Conservation (phyloP, 495 filamentous ascomycete species). For the Penicillium steckii region DNA sequence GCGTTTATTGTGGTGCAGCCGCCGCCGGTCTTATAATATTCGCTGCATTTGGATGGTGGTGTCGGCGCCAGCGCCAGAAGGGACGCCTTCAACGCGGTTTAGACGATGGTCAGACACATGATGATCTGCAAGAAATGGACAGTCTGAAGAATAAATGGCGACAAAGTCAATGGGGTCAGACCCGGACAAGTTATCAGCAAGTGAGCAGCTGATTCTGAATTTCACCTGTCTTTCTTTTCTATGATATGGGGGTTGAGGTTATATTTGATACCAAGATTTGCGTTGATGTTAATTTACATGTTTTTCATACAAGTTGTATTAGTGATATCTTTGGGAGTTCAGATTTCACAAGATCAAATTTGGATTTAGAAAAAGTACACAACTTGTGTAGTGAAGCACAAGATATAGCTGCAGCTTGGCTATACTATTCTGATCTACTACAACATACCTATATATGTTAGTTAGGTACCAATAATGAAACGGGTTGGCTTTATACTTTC, state of each 20-base stretch:
- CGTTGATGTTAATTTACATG: background rate
- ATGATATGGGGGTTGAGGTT: background rate
- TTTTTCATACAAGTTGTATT: background rate
- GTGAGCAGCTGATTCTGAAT: background rate
- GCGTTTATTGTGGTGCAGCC: slow-evolving; percentile 14
- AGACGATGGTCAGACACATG: slow-evolving; percentile 8
- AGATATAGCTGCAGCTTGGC: no score
- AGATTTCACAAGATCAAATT: no score
- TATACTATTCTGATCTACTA: no score
- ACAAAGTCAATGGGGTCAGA: background rate
- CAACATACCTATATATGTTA: no score
- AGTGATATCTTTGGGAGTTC: background rate
- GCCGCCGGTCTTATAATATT: slow-evolving; percentile 7
- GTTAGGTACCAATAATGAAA: no score
- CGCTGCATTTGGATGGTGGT: slow-evolving; percentile 11
- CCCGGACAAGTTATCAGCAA: background rate
- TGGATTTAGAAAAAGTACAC: no score
- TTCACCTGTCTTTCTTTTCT: background rate
- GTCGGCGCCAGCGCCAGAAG: slow-evolving; percentile 11
- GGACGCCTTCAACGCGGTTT: slow-evolving; percentile 20
- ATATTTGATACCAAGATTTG: no score
- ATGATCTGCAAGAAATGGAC: slow-evolving; percentile 9
- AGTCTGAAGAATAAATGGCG: background rate
- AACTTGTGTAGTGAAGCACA: no score
- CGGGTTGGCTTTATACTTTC: no score